These are phyloP conservation scores for Auricularia heimuer DNA, from an alignment of 768 basidiomycete species.

Conservation along the genomic window DNA sequence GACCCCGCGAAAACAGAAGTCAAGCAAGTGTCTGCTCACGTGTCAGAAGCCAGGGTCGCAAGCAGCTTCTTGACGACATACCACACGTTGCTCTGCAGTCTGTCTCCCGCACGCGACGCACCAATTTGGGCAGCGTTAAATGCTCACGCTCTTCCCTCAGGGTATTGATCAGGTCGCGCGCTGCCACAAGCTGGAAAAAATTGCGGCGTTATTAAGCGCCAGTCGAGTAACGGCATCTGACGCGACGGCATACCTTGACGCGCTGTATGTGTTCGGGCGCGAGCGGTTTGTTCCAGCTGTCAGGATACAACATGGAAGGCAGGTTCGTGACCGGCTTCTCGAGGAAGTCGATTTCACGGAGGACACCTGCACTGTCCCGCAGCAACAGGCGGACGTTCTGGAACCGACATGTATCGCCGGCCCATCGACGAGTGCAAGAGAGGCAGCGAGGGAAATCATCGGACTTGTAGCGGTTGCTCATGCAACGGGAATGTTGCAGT, in stretches of 20 bases:
- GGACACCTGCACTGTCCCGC: constrained; percentile 46
- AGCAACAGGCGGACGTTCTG: constrained; percentile 76
- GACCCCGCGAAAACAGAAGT: constrained; percentile 84
- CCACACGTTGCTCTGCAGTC: constrained; percentile 82
- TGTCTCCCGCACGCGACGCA: constrained; percentile 65
- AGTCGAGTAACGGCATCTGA: not conserved
- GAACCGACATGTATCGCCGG: constrained; percentile 79
- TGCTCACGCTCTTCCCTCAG: constrained; percentile 58
- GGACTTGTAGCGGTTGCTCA: constrained; percentile 67
- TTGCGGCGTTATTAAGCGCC: too few species aligned
- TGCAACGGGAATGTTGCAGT: constrained; percentile 70
- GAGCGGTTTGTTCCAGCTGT: constrained; percentile 55
- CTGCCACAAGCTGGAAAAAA: constrained; percentile 47
- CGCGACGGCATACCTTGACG: constrained; percentile 42
- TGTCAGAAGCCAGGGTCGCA: not conserved
- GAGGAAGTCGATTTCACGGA: constrained; percentile 61
- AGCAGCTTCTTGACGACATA: constrained; percentile 25
- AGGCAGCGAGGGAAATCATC: constrained; percentile 74
- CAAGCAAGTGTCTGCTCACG: constrained; percentile 74
- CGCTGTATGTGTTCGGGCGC: constrained; percentile 39
- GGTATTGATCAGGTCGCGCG: constrained; percentile 55
- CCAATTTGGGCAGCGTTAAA: constrained; percentile 43
- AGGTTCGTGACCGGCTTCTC: constrained; percentile 50
- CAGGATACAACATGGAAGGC: constrained; percentile 54
- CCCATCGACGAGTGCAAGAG: constrained; percentile 78